These are phyloP conservation scores for Apiotrichum veenhuisii DNA, from an alignment of 1,284 basidiomycete genomes.

Conservation along the genomic window DNA sequence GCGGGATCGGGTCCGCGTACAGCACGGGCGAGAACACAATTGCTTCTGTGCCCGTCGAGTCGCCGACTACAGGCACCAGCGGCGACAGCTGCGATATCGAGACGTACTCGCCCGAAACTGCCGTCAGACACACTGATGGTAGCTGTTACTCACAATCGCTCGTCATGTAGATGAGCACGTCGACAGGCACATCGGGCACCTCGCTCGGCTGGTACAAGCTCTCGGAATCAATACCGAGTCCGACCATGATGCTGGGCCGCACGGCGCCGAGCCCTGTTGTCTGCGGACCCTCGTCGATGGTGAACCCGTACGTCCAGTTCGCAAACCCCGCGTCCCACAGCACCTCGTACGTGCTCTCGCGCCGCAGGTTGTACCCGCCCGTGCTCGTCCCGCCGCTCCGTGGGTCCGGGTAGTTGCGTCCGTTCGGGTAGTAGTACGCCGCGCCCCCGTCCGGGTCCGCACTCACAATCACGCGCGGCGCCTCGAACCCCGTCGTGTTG, in stretches of 20 bases:
- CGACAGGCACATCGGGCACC: slow-evolving; percentile 1
- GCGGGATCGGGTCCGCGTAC: slow-evolving; percentile 33
- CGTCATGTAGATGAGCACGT: background rate
- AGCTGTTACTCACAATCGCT: background rate
- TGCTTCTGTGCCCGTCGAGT: slow-evolving; percentile 69
- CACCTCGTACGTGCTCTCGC: slow-evolving; percentile 56
- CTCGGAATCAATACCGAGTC: slow-evolving; percentile 4
- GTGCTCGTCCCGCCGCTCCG: slow-evolving; percentile 57
- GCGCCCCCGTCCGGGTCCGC: background rate
- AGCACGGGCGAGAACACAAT: slow-evolving; percentile 72
- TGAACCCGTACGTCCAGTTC: slow-evolving; percentile 53
- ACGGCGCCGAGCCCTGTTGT: background rate
- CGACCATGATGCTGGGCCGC: slow-evolving; percentile 6
- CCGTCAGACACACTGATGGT: no score
- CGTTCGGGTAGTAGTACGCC: background rate
- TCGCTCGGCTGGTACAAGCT: background rate
- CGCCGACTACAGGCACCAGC: slow-evolving; percentile 56
- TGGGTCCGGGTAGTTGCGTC: slow-evolving; percentile 26
- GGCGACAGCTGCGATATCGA: background rate
- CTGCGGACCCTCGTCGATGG: background rate
- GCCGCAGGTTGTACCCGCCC: slow-evolving; percentile 45
- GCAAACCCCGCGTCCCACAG: slow-evolving; percentile 57
- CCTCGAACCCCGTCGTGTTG: background rate
- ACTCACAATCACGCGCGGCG: slow-evolving; percentile 1
- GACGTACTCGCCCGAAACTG: background rate